Conservation (phyloP, 768 basidiomycete genomes). For the Tephrocybe sp. region DNA sequence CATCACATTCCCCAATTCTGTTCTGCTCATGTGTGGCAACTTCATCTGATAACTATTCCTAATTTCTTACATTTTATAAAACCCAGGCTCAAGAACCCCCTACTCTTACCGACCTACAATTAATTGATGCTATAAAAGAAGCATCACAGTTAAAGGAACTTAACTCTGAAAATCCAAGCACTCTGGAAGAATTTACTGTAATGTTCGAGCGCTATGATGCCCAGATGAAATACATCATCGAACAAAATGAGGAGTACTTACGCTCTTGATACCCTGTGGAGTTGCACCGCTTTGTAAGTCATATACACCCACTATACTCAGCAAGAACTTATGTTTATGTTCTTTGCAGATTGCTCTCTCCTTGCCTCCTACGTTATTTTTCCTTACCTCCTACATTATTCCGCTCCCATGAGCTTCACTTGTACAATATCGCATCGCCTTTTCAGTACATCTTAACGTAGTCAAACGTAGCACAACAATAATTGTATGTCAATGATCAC, state of each 20-base stretch:
- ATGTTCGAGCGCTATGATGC: slow-evolving; percentile 16
- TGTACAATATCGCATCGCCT: not conserved
- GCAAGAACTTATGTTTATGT: not conserved
- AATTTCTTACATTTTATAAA: not conserved
- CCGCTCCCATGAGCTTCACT: not conserved
- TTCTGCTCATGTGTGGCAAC: slow-evolving; percentile 5
- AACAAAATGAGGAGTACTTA: slow-evolving; percentile 5
- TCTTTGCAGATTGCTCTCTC: not conserved
- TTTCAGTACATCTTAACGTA: too few relatives aligned
- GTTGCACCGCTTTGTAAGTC: not conserved
- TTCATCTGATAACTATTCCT: not conserved
- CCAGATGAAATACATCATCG: slow-evolving; percentile 13
- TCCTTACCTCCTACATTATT: not conserved
- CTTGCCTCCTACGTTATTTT: not conserved
- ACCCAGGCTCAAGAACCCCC: slow-evolving; percentile 16
- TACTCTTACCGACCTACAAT: slow-evolving; percentile 8
- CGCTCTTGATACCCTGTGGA: not conserved
- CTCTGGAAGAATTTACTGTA: slow-evolving; percentile 13
- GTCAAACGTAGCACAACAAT: not conserved
- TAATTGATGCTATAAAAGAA: slow-evolving; percentile 20
- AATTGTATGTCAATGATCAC: slow-evolving; percentile 23
- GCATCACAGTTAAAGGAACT: slow-evolving; percentile 10
- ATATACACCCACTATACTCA: not conserved
- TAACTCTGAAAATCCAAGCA: slow-evolving; percentile 3
- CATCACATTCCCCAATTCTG: not conserved